phyloP scores from a whole-genome alignment of 2,329 filamentous ascomycete species.

The Helminthosporium solani region DNA sequence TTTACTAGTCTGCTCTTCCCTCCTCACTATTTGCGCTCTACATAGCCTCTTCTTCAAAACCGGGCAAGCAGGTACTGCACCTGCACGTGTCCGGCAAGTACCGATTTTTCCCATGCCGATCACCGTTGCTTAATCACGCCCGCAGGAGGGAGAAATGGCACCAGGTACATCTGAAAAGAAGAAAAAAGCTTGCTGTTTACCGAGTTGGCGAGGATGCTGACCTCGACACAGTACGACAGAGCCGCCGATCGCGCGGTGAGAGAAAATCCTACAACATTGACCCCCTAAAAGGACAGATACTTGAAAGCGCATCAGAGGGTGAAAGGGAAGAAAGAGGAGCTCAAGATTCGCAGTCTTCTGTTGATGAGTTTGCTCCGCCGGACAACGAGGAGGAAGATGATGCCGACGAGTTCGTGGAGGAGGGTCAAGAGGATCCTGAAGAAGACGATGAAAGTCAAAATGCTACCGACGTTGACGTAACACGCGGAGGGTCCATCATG shows the following conservation, averaged over 20 bases:
- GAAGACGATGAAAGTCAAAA: conserved; percentile 30
- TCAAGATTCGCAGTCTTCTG: conserved; percentile 16
- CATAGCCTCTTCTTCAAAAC: too few relatives aligned
- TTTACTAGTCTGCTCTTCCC: too few relatives aligned
- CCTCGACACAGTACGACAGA: not conserved
- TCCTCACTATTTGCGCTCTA: too few relatives aligned
- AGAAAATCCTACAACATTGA: conserved; percentile 7
- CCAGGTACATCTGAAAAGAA: conserved; percentile 20
- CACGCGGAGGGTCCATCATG: conserved; percentile 11
- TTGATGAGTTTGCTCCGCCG: conserved; percentile 29
- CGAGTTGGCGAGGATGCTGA: not conserved
- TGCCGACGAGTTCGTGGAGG: conserved; percentile 24
- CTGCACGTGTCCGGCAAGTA: too few relatives aligned
- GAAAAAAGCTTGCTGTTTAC: not conserved
- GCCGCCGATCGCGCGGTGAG: not conserved
- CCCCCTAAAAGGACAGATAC: not conserved
- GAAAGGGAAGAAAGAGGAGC: conserved; percentile 15
- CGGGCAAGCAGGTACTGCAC: too few relatives aligned
- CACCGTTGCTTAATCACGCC: not conserved
- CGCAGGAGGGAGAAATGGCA: conserved; percentile 7
- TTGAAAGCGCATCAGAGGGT: conserved; percentile 23
- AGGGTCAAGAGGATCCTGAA: conserved; percentile 27
- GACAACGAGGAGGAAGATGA: conserved; percentile 26
- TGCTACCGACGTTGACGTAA: conserved; percentile 18
- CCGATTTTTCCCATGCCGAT: too few relatives aligned